These are phyloP conservation scores for Tolypocladium album DNA, from an alignment of 2,329 filamentous ascomycete genomes.

Conservation along the genomic window DNA sequence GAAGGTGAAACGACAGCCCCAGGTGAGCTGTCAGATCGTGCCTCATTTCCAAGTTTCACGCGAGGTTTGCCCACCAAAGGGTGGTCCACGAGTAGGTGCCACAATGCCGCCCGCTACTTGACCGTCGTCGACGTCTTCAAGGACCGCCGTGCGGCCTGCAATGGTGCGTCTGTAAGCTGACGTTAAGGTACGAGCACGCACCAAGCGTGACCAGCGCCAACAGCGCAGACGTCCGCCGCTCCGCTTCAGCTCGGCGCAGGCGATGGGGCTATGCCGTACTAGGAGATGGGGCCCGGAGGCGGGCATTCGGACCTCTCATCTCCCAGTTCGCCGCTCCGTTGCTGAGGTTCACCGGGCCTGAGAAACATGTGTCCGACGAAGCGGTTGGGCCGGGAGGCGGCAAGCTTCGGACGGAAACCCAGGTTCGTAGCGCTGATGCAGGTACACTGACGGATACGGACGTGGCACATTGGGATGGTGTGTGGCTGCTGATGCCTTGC, in stretches of 20 bases:
- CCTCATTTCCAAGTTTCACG: background rate
- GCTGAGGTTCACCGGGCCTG: background rate
- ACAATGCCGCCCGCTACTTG: background rate
- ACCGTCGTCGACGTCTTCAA: background rate
- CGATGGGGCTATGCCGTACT: background rate
- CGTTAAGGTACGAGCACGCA: background rate
- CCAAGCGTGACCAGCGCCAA: background rate
- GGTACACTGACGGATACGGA: background rate
- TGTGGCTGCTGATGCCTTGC: background rate
- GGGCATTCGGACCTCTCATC: background rate
- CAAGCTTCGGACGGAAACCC: background rate
- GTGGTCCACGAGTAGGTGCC: background rate
- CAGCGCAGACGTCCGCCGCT: background rate
- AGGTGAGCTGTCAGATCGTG: background rate
- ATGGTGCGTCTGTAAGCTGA: background rate
- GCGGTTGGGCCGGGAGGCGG: background rate
- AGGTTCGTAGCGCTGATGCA: background rate
- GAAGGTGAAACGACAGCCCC: background rate
- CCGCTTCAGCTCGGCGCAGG: background rate
- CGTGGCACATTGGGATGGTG: background rate
- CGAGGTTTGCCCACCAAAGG: background rate
- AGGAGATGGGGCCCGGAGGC: background rate
- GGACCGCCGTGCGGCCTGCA: background rate
- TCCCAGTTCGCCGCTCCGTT: background rate
- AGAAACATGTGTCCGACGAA: background rate